These are phyloP conservation scores for Ganoderma leucocontextum DNA, from an alignment of 1,284 basidiomycete species.

Conservation along the genomic window DNA sequence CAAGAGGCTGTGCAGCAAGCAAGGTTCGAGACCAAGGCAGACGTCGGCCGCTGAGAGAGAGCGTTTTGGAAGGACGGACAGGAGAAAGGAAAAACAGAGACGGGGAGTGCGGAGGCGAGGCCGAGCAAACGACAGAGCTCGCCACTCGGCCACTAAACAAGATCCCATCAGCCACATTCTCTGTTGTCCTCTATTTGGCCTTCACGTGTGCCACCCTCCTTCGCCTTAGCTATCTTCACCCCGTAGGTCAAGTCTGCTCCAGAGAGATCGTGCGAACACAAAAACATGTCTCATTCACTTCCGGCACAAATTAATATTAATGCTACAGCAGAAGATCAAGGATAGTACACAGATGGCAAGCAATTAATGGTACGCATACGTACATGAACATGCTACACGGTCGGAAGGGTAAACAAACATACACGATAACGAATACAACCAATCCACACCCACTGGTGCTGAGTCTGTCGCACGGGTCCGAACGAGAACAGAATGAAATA, in stretches of 20 bases:
- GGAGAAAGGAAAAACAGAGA: background rate
- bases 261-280: background rate
- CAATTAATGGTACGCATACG: background rate
- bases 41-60: constrained; percentile 4
- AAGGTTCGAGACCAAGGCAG: constrained; percentile 14
- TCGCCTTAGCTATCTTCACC: too few species aligned
- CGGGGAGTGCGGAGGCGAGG: background rate
- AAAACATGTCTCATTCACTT: background rate
- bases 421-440: background rate
- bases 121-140: background rate
- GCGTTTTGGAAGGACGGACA: constrained; percentile 1
- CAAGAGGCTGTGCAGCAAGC: constrained; percentile 3
- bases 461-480: background rate
- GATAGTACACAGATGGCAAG: background rate
- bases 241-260: background rate
- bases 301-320: background rate
- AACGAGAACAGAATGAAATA: background rate
- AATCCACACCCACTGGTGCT: background rate
- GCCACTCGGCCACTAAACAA: constrained; percentile 19
- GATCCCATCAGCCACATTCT: constrained; percentile 27
- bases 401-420: background rate
- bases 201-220: constrained; percentile 16
- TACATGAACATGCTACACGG: background rate
- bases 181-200: constrained; percentile 27
- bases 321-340: background rate